Evolutionary conservation across 768 basidiomycete genomes (phyloP).

Genomic region (Auricularia sp.): DNA sequence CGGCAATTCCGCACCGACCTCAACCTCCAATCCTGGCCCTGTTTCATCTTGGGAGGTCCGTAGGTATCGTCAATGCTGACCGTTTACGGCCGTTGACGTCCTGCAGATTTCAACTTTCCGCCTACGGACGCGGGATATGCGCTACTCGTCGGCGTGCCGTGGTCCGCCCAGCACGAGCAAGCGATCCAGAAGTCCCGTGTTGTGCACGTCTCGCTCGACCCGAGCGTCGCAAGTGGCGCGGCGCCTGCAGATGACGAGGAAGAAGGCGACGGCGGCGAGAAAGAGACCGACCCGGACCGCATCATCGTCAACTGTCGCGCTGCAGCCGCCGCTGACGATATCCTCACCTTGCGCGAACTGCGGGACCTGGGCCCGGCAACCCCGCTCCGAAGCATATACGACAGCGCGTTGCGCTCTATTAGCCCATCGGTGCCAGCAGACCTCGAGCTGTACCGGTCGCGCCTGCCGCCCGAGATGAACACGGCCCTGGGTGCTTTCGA

Average conservation of each 20-base stretch:
- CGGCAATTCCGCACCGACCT: conserved; percentile 40
- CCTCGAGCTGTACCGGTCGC: conserved; percentile 11
- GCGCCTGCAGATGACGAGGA: conserved; percentile 30
- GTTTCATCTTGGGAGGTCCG: conserved; percentile 74
- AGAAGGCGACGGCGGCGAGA: conserved; percentile 26
- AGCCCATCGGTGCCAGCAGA: conserved; percentile 6
- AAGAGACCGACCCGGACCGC: conserved; percentile 52
- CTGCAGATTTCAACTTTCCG: conserved; percentile 78
- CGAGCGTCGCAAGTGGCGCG: conserved; percentile 30
- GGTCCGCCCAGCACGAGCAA: conserved; percentile 46
- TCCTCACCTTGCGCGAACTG: conserved; percentile 54
- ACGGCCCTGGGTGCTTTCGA: conserved; percentile 49
- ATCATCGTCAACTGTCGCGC: conserved; percentile 65
- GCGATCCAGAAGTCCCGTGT: conserved; percentile 53
- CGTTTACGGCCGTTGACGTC: background rate
- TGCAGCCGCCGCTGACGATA: conserved; percentile 51
- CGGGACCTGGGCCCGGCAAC: conserved; percentile 25
- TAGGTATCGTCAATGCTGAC: conserved; percentile 6
- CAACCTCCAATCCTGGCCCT: conserved; percentile 52
- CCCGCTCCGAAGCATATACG: conserved; percentile 58
- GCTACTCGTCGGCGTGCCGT: conserved; percentile 50
- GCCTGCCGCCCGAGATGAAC: conserved; percentile 4
- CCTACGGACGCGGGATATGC: conserved; percentile 79
- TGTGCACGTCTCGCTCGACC: conserved; percentile 61
- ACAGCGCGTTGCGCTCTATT: conserved; percentile 32